Conservation (phyloP, 345 rosid genomes). For the Odontarrhena argentea region DNA sequence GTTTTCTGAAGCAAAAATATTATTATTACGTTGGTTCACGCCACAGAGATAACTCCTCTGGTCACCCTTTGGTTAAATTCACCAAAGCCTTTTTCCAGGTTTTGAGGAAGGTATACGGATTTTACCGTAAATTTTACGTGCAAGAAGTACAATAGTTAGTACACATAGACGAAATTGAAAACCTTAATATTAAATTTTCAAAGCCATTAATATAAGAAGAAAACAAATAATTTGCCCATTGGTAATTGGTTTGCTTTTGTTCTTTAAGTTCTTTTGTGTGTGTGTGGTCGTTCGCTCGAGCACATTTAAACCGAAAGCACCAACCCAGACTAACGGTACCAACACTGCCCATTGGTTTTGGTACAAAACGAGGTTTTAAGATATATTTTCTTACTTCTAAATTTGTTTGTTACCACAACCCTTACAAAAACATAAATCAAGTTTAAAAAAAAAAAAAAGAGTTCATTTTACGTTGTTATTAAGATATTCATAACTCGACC, state of each 20-base stretch:
- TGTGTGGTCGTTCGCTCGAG: too few species aligned
- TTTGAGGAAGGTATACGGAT: conserved; percentile 35
- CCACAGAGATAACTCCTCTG: conserved; percentile 26
- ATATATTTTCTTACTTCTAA: too few species aligned
- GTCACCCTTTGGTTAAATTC: neutral
- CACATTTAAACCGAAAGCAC: too few species aligned
- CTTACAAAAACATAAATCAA: too few species aligned
- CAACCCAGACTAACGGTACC: too few species aligned
- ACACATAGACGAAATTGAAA: neutral
- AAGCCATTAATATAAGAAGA: neutral
- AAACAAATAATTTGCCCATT: neutral
- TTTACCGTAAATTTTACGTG: conserved; percentile 9
- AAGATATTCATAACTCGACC: neutral
- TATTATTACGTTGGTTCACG: neutral
- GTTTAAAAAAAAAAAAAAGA: neutral
- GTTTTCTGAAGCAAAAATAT: neutral
- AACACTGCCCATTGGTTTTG: neutral
- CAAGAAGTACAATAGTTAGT: conserved; percentile 11
- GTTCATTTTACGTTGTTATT: conserved; percentile 14
- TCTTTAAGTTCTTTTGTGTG: too few species aligned
- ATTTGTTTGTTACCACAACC: too few species aligned
- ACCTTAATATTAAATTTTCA: neutral
- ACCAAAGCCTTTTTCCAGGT: conserved; percentile 27
- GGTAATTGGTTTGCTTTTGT: too few species aligned
- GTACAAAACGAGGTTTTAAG: neutral